Conservation (phyloP, 148 eudicot genomes). For the Rhododendron vialii region DNA sequence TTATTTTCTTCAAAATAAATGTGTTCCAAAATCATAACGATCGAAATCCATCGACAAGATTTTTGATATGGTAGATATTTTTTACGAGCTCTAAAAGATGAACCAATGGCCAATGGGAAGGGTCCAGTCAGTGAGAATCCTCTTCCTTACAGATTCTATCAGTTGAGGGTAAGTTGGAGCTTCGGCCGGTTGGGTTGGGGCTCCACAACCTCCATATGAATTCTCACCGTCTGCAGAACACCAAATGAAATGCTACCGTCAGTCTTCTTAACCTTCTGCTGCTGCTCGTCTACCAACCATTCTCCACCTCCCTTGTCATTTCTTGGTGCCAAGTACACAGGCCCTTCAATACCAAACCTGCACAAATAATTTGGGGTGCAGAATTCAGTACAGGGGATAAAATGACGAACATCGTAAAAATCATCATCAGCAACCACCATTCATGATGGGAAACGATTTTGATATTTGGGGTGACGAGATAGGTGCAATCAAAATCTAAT, state of each 20-base stretch:
- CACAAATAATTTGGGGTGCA: background rate
- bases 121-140: background rate
- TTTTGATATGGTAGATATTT: background rate
- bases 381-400: background rate
- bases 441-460: background rate
- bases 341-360: slow-evolving; percentile 96
- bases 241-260: slow-evolving; percentile 61
- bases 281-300: slow-evolving; percentile 89
- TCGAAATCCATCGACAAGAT: background rate
- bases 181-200: slow-evolving; percentile 93
- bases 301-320: slow-evolving; percentile 63
- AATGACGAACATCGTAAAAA: background rate
- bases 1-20: background rate
- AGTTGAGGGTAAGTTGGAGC: slow-evolving; percentile 78
- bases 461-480: background rate
- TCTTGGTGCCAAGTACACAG: slow-evolving; percentile 63
- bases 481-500: background rate
- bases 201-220: slow-evolving; percentile 91
- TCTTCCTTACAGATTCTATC: background rate
- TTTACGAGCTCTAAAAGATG: background rate
- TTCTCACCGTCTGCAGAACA: slow-evolving; percentile 67
- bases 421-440: background rate
- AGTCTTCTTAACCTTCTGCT: slow-evolving; percentile 66
- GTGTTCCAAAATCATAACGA: background rate
- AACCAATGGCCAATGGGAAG: background rate